Evolutionary conservation across 75 land plant genomes (phyloP), one percentile per base, ranked within the genome.

Genomic region (Pinus albicaulis): DNA sequence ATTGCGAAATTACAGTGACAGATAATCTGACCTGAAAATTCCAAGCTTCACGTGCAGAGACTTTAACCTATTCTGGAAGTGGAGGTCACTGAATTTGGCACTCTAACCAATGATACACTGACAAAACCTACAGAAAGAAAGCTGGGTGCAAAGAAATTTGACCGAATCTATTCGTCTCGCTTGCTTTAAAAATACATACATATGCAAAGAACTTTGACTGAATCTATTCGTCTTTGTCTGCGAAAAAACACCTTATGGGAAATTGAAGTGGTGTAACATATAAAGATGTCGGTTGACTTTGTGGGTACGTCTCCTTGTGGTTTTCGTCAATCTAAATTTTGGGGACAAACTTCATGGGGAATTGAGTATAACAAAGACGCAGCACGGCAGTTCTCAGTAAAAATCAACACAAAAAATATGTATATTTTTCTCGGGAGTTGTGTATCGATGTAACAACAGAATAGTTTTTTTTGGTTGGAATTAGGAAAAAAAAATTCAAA

Each of bases 181-280:
- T n/a, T 38, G 7, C 20, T n/a, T n/a, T 31, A 31, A 31, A 31
- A 28, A 31, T 1, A 1, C 2, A 1, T 31, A 2, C 31, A 20
- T n/a, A 10, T 38, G 71, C 48, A 36, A 68, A n/a, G 36, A 68
- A n/a, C 20, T 31, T 41, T 68, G 71, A 38, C 71, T 38, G 71
- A 68, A 68, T 68, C 2, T 38, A 44, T 38, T 41, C 52, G 52
- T 44, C n/a, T 68, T 68, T 68, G 48, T 52, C 41, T 38, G 2
- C 38, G 2, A 31, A 31, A 31, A 31, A 31, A 31, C n/a, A 31
- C 17, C 7, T 44, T 6, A 7, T 44, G 48, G 48, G 20, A 38
- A 68, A 68, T 22, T 68, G 41, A 8, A 44, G 52, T 44, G 48
- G 48, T 44, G 71, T 68, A 38, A 34, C 12, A 19, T 36, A 12